Conservation (phyloP, 495 filamentous ascomycete genomes). For the Penicillium chermesinum region DNA sequence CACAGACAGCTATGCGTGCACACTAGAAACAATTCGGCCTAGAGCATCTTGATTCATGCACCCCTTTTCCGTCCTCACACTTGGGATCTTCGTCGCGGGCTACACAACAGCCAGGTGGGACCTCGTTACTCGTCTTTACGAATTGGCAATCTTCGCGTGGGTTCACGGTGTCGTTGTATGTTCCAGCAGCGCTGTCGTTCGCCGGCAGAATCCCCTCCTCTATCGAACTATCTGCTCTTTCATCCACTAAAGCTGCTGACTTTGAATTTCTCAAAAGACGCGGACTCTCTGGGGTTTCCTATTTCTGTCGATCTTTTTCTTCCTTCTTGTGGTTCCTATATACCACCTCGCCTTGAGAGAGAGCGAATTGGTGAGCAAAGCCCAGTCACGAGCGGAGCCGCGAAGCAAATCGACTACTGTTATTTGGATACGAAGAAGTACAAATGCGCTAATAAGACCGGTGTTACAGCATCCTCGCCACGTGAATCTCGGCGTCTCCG, state of each 20-base stretch:
- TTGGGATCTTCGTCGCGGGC: slow-evolving; percentile 97
- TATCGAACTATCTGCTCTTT: not conserved
- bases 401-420: not conserved
- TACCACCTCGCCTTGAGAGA: slow-evolving; percentile 68
- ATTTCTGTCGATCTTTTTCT: slow-evolving; percentile 70
- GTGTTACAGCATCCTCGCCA: slow-evolving; percentile 73
- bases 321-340: slow-evolving; percentile 67
- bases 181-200: slow-evolving; percentile 13
- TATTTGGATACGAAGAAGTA: not conserved
- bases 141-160: slow-evolving; percentile 95
- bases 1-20: slow-evolving; percentile 30
- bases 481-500: slow-evolving; percentile 77
- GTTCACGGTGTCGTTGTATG: slow-evolving; percentile 96
- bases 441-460: slow-evolving; percentile 10
- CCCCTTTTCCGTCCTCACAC: slow-evolving; percentile 88
- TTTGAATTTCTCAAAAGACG: slow-evolving; percentile 34
- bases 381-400: not conserved
- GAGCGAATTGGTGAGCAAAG: slow-evolving; percentile 52
- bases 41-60: slow-evolving; percentile 68
- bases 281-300: slow-evolving; percentile 70
- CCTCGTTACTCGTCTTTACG: slow-evolving; percentile 90
- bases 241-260: slow-evolving; percentile 1
- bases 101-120: slow-evolving; percentile 99
- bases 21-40: slow-evolving; percentile 24
- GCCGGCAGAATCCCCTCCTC: slow-evolving; percentile 9